These are phyloP conservation scores for Chytriomyces hyalinus DNA, from an alignment of 192 early-diverging fungal species.

Conservation along the genomic window DNA sequence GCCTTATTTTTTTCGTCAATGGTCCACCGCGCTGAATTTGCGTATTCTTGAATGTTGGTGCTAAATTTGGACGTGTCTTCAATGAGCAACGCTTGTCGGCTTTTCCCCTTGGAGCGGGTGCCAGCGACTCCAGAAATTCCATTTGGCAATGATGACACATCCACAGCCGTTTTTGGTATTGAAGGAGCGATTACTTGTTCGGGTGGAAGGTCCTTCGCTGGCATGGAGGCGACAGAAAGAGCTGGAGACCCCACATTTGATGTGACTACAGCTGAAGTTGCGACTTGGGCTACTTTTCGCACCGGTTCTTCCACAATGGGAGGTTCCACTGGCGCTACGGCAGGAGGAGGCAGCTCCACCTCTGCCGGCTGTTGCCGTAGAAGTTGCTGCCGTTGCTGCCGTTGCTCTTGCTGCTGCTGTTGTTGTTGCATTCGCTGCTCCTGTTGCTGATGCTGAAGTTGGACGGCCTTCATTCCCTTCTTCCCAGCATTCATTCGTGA, in stretches of 20 bases:
- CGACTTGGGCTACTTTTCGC: not conserved
- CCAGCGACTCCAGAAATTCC: slow-evolving; percentile 1
- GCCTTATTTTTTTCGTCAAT: slow-evolving; percentile 66
- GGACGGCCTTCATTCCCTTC: slow-evolving; percentile 1
- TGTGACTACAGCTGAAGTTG: not conserved
- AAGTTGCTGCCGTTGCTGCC: slow-evolving; percentile 3
- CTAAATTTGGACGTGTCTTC: slow-evolving; percentile 35
- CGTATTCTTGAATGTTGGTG: not conserved
- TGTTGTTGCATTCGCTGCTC: too few species aligned
- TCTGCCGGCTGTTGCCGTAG: not conserved
- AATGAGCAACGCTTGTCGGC: slow-evolving; percentile 14
- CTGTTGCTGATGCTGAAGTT: not conserved
- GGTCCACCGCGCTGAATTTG: slow-evolving; percentile 51
- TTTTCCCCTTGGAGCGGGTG: not conserved
- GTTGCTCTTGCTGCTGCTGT: not conserved
- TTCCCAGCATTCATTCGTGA: slow-evolving; percentile 13
- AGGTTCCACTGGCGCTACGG: not conserved
- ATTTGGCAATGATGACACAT: not conserved
- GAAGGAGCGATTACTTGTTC: not conserved
- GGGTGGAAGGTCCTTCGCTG: not conserved
- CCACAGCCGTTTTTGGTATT: not conserved
- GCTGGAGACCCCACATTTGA: not conserved
- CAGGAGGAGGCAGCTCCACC: not conserved
- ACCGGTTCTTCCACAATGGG: not conserved
- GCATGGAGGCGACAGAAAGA: not conserved